Percentiles rank a stretch among this genome's conserved stretches.
Conservation (phyloP, 1,139 yeast genomes). For the Citeromyces hawaiiensis region DNA sequence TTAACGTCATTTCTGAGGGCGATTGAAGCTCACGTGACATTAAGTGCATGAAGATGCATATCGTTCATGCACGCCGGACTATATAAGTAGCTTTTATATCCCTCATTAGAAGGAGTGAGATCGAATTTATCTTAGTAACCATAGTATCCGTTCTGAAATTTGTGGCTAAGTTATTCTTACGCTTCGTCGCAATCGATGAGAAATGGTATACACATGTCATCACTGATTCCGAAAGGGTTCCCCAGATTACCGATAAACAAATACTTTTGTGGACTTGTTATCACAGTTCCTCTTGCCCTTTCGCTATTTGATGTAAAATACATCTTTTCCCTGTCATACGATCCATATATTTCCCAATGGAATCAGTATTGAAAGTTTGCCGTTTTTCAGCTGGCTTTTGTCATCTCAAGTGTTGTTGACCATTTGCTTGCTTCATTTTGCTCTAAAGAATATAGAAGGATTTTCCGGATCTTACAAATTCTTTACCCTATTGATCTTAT, state of each 20-base stretch:
- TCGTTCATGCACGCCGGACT: too few relatives aligned
- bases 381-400: slow-evolving; percentile 40
- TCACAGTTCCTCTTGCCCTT: slow-evolving; percentile 34
- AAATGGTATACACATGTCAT: too few relatives aligned
- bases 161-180: too few relatives aligned
- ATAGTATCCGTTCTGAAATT: too few relatives aligned
- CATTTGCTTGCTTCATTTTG: slow-evolving; percentile 37
- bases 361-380: slow-evolving; percentile 56
- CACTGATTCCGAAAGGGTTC: slow-evolving; percentile 40
- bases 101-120: too few relatives aligned
- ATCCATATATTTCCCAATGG: slow-evolving; percentile 49
- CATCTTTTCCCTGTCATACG: slow-evolving; percentile 34
- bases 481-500: slow-evolving; percentile 22
- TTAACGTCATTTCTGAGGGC: too few relatives aligned
- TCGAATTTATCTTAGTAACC: too few relatives aligned
- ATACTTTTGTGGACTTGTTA: slow-evolving; percentile 24
- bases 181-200: too few relatives aligned
- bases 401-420: slow-evolving; percentile 50
- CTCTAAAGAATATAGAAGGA: slow-evolving; percentile 48
- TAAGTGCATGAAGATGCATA: too few relatives aligned
- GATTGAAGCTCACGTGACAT: too few relatives aligned
- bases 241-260: slow-evolving; percentile 33
- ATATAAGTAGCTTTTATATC: too few relatives aligned
- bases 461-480: slow-evolving; percentile 50
- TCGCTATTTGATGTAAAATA: slow-evolving; percentile 47